Evolutionary conservation across 352 stramenopile species (phyloP).

Genomic region (Aphanomyces stellatus): DNA sequence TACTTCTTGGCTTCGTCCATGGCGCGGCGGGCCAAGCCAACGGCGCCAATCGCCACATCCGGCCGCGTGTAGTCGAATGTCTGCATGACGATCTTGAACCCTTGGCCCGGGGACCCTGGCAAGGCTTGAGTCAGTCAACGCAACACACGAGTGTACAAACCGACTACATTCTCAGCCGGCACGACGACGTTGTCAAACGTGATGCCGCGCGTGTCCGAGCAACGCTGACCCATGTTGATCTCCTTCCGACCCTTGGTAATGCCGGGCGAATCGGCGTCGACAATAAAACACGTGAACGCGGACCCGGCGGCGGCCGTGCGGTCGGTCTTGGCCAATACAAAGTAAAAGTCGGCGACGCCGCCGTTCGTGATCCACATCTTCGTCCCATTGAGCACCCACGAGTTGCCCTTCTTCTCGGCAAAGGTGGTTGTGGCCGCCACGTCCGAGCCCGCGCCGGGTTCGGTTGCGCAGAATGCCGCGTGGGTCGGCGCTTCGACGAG

Average conservation of each 20-base stretch:
- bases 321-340: constrained; percentile 88
- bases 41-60: constrained; percentile 77
- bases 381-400: constrained; percentile 88
- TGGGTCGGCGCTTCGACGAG: constrained; percentile 75
- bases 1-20: constrained; percentile 88
- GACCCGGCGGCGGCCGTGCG: constrained; percentile 49
- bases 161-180: constrained; percentile 80
- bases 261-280: constrained; percentile 76
- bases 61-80: constrained; percentile 87
- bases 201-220: constrained; percentile 84
- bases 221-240: constrained; percentile 88
- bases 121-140: not conserved
- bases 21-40: constrained; percentile 75
- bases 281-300: constrained; percentile 86
- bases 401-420: constrained; percentile 88
- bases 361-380: constrained; percentile 95
- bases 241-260: constrained; percentile 85
- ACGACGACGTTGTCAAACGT: constrained; percentile 89
- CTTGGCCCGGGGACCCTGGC: constrained; percentile 48
- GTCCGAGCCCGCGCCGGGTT: constrained; percentile 84
- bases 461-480: constrained; percentile 85
- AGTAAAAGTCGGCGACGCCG: constrained; percentile 84
- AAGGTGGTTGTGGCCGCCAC: constrained; percentile 84
- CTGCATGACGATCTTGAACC: constrained; percentile 91
- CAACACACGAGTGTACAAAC: constrained; percentile 8